A percentile compares a stretch with the other conserved stretches of the same genome.
Conservation (phyloP, 2,329 filamentous ascomycete genomes). For the Trichoderma hamatum region DNA sequence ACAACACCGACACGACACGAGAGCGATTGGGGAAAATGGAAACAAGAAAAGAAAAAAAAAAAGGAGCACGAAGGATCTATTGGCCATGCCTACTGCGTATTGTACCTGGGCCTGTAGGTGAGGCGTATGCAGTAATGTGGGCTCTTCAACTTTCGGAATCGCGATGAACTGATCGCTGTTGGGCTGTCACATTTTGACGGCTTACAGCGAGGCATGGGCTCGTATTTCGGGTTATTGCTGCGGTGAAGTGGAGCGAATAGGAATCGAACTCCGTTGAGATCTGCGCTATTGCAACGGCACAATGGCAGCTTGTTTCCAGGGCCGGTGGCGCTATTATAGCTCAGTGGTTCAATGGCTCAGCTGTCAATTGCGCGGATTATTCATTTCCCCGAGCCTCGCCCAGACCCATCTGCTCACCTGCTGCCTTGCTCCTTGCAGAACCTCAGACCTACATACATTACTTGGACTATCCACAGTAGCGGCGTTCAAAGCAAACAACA, state of each 20-base stretch:
- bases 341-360: neutral
- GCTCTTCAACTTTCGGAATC: neutral
- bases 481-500: neutral
- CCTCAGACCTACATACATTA: neutral
- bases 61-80: neutral
- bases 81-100: neutral
- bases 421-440: constrained; percentile 19
- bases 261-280: neutral
- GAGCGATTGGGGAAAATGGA: neutral
- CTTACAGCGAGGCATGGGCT: neutral
- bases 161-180: constrained; percentile 22
- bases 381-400: constrained; percentile 1
- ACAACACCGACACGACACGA: neutral
- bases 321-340: neutral
- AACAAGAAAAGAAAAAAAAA: neutral
- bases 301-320: constrained; percentile 4
- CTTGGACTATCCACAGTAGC: neutral
- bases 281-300: neutral
- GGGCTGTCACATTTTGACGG: constrained; percentile 1
- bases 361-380: constrained; percentile 5
- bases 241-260: neutral
- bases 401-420: neutral
- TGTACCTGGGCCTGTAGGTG: neutral
- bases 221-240: neutral
- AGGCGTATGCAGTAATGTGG: constrained; percentile 17